These are phyloP conservation scores for Globisporangium iwayamae DNA, from an alignment of 352 stramenopile genomes.

Conservation along the genomic window DNA sequence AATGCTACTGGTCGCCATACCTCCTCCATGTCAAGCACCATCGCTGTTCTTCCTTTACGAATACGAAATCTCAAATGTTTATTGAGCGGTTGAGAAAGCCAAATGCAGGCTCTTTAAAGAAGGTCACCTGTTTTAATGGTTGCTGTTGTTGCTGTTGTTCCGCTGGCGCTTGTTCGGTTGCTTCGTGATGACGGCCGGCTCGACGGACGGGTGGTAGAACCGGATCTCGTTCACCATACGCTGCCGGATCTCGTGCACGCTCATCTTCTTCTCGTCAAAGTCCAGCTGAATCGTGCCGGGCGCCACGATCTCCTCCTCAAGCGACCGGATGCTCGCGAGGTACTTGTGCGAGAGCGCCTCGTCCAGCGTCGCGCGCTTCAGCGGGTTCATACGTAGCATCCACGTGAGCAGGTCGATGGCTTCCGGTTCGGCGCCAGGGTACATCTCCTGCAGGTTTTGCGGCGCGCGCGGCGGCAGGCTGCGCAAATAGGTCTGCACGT, in stretches of 20 bases:
- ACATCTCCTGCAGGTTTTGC: constrained; percentile 81
- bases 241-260: constrained; percentile 71
- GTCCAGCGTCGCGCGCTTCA: constrained; percentile 75
- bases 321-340: constrained; percentile 75
- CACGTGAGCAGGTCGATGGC: constrained; percentile 75
- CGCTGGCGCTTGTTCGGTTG: constrained; percentile 16
- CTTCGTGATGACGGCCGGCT: constrained; percentile 13
- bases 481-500: constrained; percentile 81
- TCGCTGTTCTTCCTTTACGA: background rate
- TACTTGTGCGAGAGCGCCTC: constrained; percentile 84
- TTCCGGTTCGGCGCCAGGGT: constrained; percentile 75
- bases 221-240: constrained; percentile 78
- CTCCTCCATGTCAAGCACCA: background rate
- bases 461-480: constrained; percentile 63
- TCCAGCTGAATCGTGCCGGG: constrained; percentile 79
- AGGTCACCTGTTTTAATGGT: background rate
- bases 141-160: constrained; percentile 11
- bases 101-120: background rate
- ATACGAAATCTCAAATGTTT: constrained; percentile 3
- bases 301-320: constrained; percentile 85
- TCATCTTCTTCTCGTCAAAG: constrained; percentile 86
- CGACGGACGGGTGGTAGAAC: constrained; percentile 61
- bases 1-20: too few relatives aligned
- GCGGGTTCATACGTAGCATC: constrained; percentile 87
- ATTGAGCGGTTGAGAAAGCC: constrained; percentile 4